Percentiles rank a stretch among this genome's conserved stretches.
phyloP scores from a whole-genome alignment of 2,329 filamentous ascomycete genomes.

The Dactylellina cionopaga region DNA sequence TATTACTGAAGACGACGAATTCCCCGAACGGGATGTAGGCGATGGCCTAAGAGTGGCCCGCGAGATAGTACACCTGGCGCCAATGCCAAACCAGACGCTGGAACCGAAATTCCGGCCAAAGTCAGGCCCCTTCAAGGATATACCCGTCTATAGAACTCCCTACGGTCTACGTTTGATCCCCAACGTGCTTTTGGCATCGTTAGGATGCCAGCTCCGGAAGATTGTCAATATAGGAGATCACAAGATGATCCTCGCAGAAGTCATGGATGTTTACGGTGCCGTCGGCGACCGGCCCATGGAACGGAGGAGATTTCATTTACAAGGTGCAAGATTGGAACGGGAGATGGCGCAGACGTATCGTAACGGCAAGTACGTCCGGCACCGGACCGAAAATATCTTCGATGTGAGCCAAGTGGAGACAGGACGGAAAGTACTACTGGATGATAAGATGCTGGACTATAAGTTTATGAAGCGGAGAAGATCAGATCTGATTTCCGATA shows the following conservation, averaged over 20 bases:
- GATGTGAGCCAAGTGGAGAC: slow-evolving; percentile 41
- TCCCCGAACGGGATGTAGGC: background rate
- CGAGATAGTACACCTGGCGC: background rate
- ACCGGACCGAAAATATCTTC: slow-evolving; percentile 43
- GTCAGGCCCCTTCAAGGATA: slow-evolving; percentile 31
- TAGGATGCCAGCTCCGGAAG: slow-evolving; percentile 43
- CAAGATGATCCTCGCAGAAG: slow-evolving; percentile 42
- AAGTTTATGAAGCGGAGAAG: slow-evolving; percentile 36
- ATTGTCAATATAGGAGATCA: slow-evolving; percentile 33
- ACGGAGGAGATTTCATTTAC: slow-evolving; percentile 41
- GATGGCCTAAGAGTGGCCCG: slow-evolving; percentile 9
- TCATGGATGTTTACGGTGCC: slow-evolving; percentile 48
- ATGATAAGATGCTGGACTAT: slow-evolving; percentile 31
- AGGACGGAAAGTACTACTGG: slow-evolving; percentile 34
- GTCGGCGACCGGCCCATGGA: slow-evolving; percentile 37
- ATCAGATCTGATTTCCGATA: slow-evolving; percentile 36
- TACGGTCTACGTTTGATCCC: slow-evolving; percentile 45
- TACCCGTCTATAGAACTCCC: slow-evolving; percentile 38
- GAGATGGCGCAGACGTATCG: slow-evolving; percentile 50
- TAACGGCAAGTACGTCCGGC: slow-evolving; percentile 48
- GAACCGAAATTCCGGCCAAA: slow-evolving; percentile 39
- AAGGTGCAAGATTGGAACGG: slow-evolving; percentile 35
- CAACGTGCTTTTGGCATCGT: slow-evolving; percentile 27
- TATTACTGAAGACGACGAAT: background rate
- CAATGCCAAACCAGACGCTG: slow-evolving; percentile 18